Evolutionary conservation across 352 stramenopile species (phyloP), one percentile per base, ranked within the genome.

Genomic region (Phytopythium aichiense): DNA sequence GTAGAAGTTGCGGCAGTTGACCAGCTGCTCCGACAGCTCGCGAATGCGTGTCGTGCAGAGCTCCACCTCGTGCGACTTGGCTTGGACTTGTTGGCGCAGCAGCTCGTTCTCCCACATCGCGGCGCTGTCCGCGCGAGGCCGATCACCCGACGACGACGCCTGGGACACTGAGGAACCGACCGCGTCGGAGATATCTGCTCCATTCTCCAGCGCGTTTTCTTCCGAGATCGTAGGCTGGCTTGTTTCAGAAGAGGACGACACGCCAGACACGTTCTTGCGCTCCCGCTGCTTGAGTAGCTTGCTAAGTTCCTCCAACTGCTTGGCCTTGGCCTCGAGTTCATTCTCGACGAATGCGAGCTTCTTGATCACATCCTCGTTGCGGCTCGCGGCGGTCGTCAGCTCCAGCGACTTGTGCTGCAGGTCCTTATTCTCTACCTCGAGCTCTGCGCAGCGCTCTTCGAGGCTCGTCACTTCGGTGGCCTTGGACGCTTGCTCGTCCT

Each of bases 401-500:
- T 79, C 71, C 2, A 77, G 66, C 51, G 77, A 72, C 35, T 79
- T 81, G 35, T 65, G 56, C 48, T 69, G 63, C 37, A 76, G 71
- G n/a, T 73, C 58, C 18, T 77, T 76, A 33, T 72, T 72, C 30
- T 73, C 67, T 4, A 48, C 33, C 63, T 87, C 74, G 2, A 91
- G 67, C 46, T 89, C 77, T 3, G 70, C 59, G 57, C 79, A 86
- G 20, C 77, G 76, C 38, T 84, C 77, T 63, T 91, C 75, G 8
- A 91, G 49, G 42, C 66, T 87, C 2, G 60, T 57, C 22, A 84
- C 69, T 65, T 91, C 81, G 16, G 66, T 68, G 16, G 61, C 56
- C 48, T 89, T 89, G 16, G 73, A 82, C 2, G 74, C 68, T 16
- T 79, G 79, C 7, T 91, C 79, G 37, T 91, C 81, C 60, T 89